Percentiles rank a stretch among this genome's conserved stretches.
These are phyloP conservation scores for Rhodotorula sp. DNA, from an alignment of 1,284 basidiomycete genomes.

Conservation along the genomic window DNA sequence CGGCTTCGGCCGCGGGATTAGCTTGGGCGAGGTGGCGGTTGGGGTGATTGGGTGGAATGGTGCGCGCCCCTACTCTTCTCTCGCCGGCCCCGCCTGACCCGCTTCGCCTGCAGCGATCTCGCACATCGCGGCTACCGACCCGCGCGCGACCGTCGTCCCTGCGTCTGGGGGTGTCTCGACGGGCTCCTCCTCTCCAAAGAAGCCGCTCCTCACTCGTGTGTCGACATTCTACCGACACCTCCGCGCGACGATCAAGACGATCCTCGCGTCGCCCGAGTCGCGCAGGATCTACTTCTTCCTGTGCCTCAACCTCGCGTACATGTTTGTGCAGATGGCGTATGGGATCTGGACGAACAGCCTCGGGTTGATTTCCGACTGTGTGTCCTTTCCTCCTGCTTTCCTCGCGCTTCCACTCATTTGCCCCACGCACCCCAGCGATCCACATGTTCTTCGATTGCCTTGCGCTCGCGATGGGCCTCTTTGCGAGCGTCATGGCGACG, in stretches of 20 bases:
- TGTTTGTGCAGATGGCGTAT: slow-evolving; percentile 70
- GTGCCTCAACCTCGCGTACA: slow-evolving; percentile 90
- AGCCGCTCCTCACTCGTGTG: slow-evolving; percentile 31
- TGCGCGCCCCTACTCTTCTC: slow-evolving; percentile 5
- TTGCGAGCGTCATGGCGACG: slow-evolving; percentile 95
- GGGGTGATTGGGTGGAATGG: slow-evolving; percentile 41
- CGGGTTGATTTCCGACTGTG: slow-evolving; percentile 95
- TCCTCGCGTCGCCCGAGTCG: slow-evolving; percentile 86
- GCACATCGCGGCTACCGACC: slow-evolving; percentile 43
- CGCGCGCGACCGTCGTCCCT: slow-evolving; percentile 33
- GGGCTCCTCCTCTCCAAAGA: slow-evolving; percentile 10
- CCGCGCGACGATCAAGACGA: slow-evolving; percentile 65
- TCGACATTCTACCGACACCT: slow-evolving; percentile 41
- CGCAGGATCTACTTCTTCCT: slow-evolving; percentile 97
- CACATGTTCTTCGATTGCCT: slow-evolving; percentile 99
- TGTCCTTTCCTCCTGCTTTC: slow-evolving; percentile 44
- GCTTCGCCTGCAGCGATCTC: slow-evolving; percentile 32
- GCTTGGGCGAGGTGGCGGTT: slow-evolving; percentile 31
- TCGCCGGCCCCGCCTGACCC: neutral
- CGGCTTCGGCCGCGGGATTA: slow-evolving; percentile 37
- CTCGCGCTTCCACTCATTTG: too few species aligned
- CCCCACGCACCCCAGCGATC: slow-evolving; percentile 65
- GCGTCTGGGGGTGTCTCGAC: slow-evolving; percentile 18
- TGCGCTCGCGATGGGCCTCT: slow-evolving; percentile 91
- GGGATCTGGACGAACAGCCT: slow-evolving; percentile 97